These are phyloP conservation scores for Aspergillus pseudoviridinutans DNA, from an alignment of 2,329 filamentous ascomycete genomes.

Conservation along the genomic window DNA sequence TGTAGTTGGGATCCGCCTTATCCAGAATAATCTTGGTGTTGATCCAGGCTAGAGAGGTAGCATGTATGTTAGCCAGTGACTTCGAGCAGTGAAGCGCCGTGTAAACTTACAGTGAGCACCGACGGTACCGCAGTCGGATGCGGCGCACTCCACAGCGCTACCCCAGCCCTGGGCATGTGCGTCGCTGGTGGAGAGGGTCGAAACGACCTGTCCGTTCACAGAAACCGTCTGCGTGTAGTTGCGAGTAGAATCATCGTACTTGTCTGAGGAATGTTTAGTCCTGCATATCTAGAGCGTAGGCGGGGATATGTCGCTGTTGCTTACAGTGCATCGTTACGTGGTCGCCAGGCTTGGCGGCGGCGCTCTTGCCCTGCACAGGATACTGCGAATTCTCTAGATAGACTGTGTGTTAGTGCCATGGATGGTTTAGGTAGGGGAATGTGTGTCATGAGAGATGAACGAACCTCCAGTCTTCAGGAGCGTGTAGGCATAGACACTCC, in stretches of 20 bases:
- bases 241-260: slow-evolving; percentile 36
- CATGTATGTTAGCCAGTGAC: neutral
- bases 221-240: slow-evolving; percentile 42
- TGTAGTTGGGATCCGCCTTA: slow-evolving; percentile 29
- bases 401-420: neutral
- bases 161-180: slow-evolving; percentile 44
- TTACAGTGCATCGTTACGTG: slow-evolving; percentile 42
- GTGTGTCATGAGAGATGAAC: neutral
- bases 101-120: slow-evolving; percentile 32
- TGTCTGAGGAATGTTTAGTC: slow-evolving; percentile 18
- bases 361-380: slow-evolving; percentile 29
- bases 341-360: slow-evolving; percentile 23
- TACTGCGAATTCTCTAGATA: slow-evolving; percentile 16
- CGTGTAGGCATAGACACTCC: slow-evolving; percentile 39
- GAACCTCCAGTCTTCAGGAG: slow-evolving; percentile 14
- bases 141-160: slow-evolving; percentile 41
- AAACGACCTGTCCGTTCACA: slow-evolving; percentile 37
- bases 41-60: slow-evolving; percentile 30
- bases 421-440: neutral
- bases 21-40: slow-evolving; percentile 39
- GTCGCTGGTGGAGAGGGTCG: slow-evolving; percentile 44
- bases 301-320: neutral
- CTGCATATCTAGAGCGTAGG: neutral
- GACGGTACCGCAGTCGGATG: slow-evolving; percentile 39
- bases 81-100: neutral